Evolutionary conservation across 2,329 filamentous ascomycete genomes (phyloP), one percentile per base, ranked within the genome.

Genomic region (Geosmithia morbida): DNA sequence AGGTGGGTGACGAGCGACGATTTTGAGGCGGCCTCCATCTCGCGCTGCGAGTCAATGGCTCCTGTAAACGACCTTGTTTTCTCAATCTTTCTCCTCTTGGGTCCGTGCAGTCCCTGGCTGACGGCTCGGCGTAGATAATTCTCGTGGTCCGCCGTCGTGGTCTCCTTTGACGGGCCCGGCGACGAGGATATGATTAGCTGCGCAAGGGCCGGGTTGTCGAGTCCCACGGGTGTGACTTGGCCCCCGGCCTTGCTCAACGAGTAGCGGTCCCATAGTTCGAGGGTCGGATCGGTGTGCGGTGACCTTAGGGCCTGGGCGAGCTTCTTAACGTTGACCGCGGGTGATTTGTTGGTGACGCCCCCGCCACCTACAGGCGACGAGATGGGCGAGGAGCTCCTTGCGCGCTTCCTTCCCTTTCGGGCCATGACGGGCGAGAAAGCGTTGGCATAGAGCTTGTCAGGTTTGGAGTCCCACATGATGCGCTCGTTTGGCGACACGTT

Each of bases 191-290:
- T 71, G 66, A 84, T 77, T 22, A 87, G 66, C 48, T 84, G 76
- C 45, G 77, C 75, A 20, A 86, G 67, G 16, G 73, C 66, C 40
- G 77, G 76, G 54, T 78, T 79, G 41, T 67, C 61, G 42, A 71
- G 61, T 18, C 74, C 74, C 1, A 43, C 63, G 61, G 46, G 63
- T 54, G 51, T 70, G 62, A 50, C 70, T 62, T 14, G 67, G 59
- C 47, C 64, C 61, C 51, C 71, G 22, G 52, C 51, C 65, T 47
- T 58, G 39, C 57, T 61, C 16, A 78, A 63, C 39, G 83, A 75
- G 58, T 86, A 87, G 46, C 83, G 79, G 54, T 84, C 85, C 85
- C 85, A 90, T 2, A 89, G 64, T 52, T 89, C 83, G 30, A 82
- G 64, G 2, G 83, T 83, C 39, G 85, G 82, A 56, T 89, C 84